Evolutionary conservation across 345 rosid species (phyloP).

Genomic region (Eutrema heterophyllum): DNA sequence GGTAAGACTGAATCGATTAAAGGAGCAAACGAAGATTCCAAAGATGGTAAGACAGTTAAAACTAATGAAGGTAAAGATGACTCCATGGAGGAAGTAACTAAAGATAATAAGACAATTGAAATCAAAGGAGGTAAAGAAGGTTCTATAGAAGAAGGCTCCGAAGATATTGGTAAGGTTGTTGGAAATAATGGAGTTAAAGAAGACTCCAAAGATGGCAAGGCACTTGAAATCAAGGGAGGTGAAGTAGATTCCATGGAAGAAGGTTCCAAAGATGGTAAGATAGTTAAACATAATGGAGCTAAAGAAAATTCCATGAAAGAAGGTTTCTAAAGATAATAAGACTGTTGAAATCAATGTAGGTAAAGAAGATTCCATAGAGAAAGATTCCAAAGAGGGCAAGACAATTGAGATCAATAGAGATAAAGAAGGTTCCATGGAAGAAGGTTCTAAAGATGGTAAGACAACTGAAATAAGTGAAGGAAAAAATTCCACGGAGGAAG

Average conservation of each 20-base stretch:
- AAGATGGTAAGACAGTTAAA: neutral
- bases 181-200: neutral
- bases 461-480: neutral
- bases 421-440: neutral
- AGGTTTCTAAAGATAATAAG: neutral
- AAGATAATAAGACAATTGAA: neutral
- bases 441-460: neutral
- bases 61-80: neutral
- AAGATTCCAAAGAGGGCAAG: neutral
- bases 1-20: too few relatives aligned
- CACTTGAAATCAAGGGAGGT: neutral
- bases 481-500: neutral
- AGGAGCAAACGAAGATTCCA: neutral
- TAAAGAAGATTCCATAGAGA: neutral
- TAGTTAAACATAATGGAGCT: neutral
- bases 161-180: neutral
- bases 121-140: neutral
- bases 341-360: neutral
- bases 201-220: neutral
- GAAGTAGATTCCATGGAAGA: neutral
- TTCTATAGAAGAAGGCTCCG: neutral
- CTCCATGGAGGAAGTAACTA: neutral
- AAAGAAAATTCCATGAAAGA: neutral
- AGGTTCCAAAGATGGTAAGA: neutral
- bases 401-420: neutral